Evolutionary conservation across 2,329 filamentous ascomycete species (phyloP).

Genomic region (Ascochyta koolunga): DNA sequence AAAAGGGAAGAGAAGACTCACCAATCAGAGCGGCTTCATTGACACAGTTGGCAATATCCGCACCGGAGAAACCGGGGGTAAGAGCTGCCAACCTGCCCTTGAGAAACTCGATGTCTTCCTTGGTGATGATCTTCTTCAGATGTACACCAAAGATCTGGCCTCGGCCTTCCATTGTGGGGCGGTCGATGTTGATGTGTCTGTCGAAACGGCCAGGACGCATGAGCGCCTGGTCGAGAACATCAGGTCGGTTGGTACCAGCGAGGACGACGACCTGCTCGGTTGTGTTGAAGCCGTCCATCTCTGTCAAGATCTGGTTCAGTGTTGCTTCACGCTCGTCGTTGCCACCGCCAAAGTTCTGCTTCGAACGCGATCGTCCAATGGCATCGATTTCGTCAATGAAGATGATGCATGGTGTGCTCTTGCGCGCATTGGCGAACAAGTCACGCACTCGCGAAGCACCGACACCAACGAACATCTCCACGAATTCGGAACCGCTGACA

Average conservation of each 20-base stretch:
- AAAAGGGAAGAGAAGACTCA: constrained; percentile 55
- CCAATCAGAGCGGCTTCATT: constrained; percentile 97
- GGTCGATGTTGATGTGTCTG: constrained; percentile 92
- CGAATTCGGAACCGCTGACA: constrained; percentile 97
- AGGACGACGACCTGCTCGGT: constrained; percentile 95
- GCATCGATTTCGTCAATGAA: constrained; percentile 99
- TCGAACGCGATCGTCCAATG: constrained; percentile 87
- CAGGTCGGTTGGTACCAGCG: constrained; percentile 93
- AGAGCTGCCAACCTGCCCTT: constrained; percentile 88
- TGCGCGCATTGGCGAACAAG: constrained; percentile 90
- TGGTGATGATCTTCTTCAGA: constrained; percentile 90
- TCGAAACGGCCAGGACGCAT: constrained; percentile 98
- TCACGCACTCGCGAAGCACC: constrained; percentile 94
- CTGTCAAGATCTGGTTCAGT: constrained; percentile 96
- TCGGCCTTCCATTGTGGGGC: constrained; percentile 94
- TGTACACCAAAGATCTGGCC: constrained; percentile 97
- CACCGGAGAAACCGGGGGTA: constrained; percentile 95
- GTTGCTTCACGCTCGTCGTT: constrained; percentile 98
- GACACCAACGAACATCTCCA: constrained; percentile 99
- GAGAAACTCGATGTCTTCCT: constrained; percentile 85
- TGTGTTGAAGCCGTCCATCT: constrained; percentile 99
- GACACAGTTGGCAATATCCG: constrained; percentile 97
- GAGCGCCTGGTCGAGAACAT: constrained; percentile 91
- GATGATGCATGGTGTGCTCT: constrained; percentile 97
- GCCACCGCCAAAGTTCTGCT: constrained; percentile 82